A percentile compares a stretch with the other conserved stretches of the same genome.
These are phyloP conservation scores for Linum tenue DNA, from an alignment of 345 rosid species.

Conservation along the genomic window DNA sequence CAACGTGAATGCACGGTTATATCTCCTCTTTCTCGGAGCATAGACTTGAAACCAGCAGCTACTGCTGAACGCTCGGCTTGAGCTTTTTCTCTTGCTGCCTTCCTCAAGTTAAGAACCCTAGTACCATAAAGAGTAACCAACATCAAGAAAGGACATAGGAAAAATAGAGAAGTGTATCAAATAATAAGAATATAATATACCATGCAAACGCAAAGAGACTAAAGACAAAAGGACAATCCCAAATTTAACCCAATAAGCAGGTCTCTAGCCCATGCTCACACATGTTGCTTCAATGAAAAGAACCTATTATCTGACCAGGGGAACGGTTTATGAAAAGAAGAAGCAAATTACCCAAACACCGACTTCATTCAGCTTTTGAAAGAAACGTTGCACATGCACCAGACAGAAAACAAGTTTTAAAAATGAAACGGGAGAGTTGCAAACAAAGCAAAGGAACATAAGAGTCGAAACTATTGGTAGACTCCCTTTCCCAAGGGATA, in stretches of 20 bases:
- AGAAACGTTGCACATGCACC: slow-evolving; percentile 3
- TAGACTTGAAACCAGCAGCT: slow-evolving; percentile 63
- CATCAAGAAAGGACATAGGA: background rate
- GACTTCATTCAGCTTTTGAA: background rate
- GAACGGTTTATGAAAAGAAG: slow-evolving; percentile 18
- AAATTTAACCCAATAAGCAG: slow-evolving; percentile 19
- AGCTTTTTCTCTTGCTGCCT: slow-evolving; percentile 66
- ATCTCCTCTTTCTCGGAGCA: slow-evolving; percentile 71
- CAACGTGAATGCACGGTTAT: slow-evolving; percentile 61
- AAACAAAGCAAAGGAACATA: too few relatives aligned
- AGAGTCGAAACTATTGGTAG: background rate
- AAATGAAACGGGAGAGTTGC: too few relatives aligned
- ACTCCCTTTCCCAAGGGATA: too few relatives aligned
- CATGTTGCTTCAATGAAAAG: slow-evolving; percentile 24
- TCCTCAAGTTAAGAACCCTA: slow-evolving; percentile 72
- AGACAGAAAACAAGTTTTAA: slow-evolving; percentile 1
- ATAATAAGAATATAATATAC: background rate
- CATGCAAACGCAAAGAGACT: slow-evolving; percentile 18
- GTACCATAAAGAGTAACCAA: slow-evolving; percentile 15
- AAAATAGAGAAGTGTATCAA: background rate
- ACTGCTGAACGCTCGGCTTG: slow-evolving; percentile 61
- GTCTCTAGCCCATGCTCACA: slow-evolving; percentile 25
- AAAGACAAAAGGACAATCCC: slow-evolving; percentile 23
- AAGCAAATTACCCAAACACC: background rate
- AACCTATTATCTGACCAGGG: slow-evolving; percentile 15